These are phyloP conservation scores for Backusella australiensis DNA, from an alignment of 192 early-diverging fungal genomes.

Conservation along the genomic window DNA sequence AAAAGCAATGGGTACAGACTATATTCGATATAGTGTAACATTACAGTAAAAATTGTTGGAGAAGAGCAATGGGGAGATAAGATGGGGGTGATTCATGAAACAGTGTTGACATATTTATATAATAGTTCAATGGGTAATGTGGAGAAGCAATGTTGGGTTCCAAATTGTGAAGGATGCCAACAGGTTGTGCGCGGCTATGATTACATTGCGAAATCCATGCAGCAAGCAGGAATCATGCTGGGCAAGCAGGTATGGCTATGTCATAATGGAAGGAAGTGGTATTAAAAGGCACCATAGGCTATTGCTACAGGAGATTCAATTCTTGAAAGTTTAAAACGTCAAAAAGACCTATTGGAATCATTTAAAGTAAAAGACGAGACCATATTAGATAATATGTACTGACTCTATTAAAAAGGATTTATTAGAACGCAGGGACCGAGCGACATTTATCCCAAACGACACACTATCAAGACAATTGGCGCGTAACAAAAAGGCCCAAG, in stretches of 20 bases:
- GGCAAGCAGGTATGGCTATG: slow-evolving; percentile 29
- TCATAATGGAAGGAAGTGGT: too few species aligned
- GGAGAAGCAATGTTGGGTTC: slow-evolving; percentile 51
- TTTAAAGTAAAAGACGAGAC: slow-evolving; percentile 37
- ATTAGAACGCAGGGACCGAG: slow-evolving; percentile 53
- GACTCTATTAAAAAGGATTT: slow-evolving; percentile 33
- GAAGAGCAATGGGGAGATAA: neutral
- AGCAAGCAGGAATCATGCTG: slow-evolving; percentile 35
- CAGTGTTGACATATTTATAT: neutral
- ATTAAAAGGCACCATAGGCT: neutral
- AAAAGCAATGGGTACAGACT: slow-evolving; percentile 58
- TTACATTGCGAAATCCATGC: slow-evolving; percentile 45
- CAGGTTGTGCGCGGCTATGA: slow-evolving; percentile 50
- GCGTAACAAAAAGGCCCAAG: neutral
- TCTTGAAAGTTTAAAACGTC: slow-evolving; percentile 59
- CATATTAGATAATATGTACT: neutral
- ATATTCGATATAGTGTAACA: slow-evolving; percentile 49
- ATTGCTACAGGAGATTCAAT: slow-evolving; percentile 42
- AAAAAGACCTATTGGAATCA: slow-evolving; percentile 63
- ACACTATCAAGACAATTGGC: slow-evolving; percentile 31
- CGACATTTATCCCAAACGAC: neutral
- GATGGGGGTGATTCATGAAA: neutral
- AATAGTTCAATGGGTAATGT: slow-evolving; percentile 53
- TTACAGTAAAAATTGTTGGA: slow-evolving; percentile 41
- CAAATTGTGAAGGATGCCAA: slow-evolving; percentile 55